Base-by-base conservation (phyloP, 768 basidiomycete species). In the Dacryopinax primogenitus region DNA sequence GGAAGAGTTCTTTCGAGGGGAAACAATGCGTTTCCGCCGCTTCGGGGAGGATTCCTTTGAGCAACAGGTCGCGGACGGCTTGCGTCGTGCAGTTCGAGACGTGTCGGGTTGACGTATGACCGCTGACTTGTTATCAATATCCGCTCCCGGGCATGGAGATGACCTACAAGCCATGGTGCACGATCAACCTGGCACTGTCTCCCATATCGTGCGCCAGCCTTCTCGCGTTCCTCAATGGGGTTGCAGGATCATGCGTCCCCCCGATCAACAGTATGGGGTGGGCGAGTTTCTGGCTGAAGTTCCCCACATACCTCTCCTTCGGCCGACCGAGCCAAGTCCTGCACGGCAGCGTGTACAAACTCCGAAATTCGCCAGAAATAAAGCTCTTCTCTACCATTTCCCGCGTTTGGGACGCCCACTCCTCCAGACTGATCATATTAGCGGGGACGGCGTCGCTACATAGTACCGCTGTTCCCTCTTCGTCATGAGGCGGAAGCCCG, bases 71-170 rank as follows among this genome's bases (percentile, higher is more conserved):
- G 51, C 51, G 51, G 9, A 58, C 51, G 4, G 51, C 51, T 58
- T 58, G 51, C 15, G 51, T 58, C 4, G 51, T 58, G 51, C 51
- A 58, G 51, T 58, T 58, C 26, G 51, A 58, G 3, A 58, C 51
- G 30, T 58, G 51, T 21, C 51, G 11, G 9, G 51, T 58, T 4
- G 51, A 58, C 11, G 51, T 15, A 30, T 58, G 51, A 18, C 51
- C 51, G 51, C 51, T 58, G 30, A n/a, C 26, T 15, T 18, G 4
- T 3, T 30, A 21, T 58, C 51, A 58, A 30, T 18, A 58, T 15
- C 21, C 3, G 11, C 12, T 28, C 7, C 15, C 18, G 9, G 9
- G 32, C 13, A 13, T 7, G 7, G 2, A 32, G 18, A 58, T 23
- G 15, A 58, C 51, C 11, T 18, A 58, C 51, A 15, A 58, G 26